A percentile compares a stretch with the other conserved stretches of the same genome.
Conservation (phyloP, 2,329 filamentous ascomycete genomes). For the Magnaporthiopsis rhizophila region DNA sequence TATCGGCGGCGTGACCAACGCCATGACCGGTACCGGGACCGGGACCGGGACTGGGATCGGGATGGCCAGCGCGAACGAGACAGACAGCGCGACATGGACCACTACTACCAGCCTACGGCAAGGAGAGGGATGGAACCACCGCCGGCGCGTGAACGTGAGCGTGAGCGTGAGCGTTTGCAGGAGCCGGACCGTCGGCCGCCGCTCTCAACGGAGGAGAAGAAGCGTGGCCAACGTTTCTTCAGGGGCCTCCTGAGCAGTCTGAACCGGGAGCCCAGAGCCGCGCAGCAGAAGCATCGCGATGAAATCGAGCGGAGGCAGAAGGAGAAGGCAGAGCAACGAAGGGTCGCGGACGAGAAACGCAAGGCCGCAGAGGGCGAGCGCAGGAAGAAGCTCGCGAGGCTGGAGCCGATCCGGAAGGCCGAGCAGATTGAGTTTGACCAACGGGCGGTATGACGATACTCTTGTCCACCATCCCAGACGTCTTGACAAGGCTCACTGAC, state of each 20-base stretch:
- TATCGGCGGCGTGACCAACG: neutral
- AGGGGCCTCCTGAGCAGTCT: slow-evolving; percentile 72
- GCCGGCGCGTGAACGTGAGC: neutral
- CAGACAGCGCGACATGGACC: neutral
- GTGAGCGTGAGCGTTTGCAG: slow-evolving; percentile 21
- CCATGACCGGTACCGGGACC: neutral
- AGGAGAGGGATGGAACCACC: neutral
- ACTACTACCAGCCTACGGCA: neutral
- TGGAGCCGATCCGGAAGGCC: slow-evolving; percentile 51
- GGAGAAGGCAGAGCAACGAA: slow-evolving; percentile 66
- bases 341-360: slow-evolving; percentile 60
- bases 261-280: slow-evolving; percentile 59
- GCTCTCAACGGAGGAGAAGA: slow-evolving; percentile 65
- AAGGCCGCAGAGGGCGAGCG: slow-evolving; percentile 40
- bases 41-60: neutral
- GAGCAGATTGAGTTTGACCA: slow-evolving; percentile 72
- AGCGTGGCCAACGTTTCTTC: slow-evolving; percentile 77
- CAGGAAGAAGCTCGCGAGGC: slow-evolving; percentile 48
- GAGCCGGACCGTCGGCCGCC: slow-evolving; percentile 19
- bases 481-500: neutral
- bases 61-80: neutral
- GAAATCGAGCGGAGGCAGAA: slow-evolving; percentile 80
- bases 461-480: too few species aligned
- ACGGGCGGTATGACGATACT: slow-evolving; percentile 48
- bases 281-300: slow-evolving; percentile 59